A percentile compares a stretch with the other conserved stretches of the same genome.
Conservation (phyloP, 495 filamentous ascomycete genomes). For the Neurospora sp. region DNA sequence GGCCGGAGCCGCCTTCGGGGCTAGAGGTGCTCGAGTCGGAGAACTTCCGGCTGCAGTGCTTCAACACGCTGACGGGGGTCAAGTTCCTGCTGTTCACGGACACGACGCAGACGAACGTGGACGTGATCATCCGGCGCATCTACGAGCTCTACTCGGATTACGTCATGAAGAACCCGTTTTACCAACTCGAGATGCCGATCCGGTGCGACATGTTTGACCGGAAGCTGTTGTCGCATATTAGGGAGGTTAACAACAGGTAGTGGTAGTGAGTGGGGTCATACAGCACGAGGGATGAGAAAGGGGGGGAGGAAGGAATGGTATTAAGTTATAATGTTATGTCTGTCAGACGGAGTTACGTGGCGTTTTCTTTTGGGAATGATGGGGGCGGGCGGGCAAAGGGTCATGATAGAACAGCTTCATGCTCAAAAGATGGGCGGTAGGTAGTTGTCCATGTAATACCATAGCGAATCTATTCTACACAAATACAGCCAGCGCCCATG, state of each 20-base stretch:
- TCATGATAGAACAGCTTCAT: background rate
- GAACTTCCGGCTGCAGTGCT: slow-evolving; percentile 88
- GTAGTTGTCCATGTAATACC: background rate
- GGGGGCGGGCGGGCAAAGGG: background rate
- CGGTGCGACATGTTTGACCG: slow-evolving; percentile 91
- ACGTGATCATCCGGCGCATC: slow-evolving; percentile 66
- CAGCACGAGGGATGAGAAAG: background rate
- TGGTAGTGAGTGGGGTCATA: background rate
- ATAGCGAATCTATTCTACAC: slow-evolving; percentile 6
- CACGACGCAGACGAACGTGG: slow-evolving; percentile 78
- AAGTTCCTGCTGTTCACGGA: slow-evolving; percentile 96
- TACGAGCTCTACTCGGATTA: slow-evolving; percentile 96
- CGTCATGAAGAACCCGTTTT: slow-evolving; percentile 99
- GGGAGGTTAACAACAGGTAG: slow-evolving; percentile 45
- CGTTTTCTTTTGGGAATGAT: slow-evolving; percentile 2
- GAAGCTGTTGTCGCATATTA: slow-evolving; percentile 62
- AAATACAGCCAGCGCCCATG: slow-evolving; percentile 3
- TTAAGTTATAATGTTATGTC: slow-evolving; percentile 10
- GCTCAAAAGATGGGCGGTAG: background rate
- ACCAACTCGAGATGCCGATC: slow-evolving; percentile 94
- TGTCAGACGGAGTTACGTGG: slow-evolving; percentile 11
- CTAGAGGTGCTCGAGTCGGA: slow-evolving; percentile 87
- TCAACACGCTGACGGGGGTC: slow-evolving; percentile 84
- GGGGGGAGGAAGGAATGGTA: background rate
- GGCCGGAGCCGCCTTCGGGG: slow-evolving; percentile 53